A percentile compares a stretch with the other conserved stretches of the same genome.
Conservation (phyloP, 179 eudicot genomes). For the Silene vulgaris region DNA sequence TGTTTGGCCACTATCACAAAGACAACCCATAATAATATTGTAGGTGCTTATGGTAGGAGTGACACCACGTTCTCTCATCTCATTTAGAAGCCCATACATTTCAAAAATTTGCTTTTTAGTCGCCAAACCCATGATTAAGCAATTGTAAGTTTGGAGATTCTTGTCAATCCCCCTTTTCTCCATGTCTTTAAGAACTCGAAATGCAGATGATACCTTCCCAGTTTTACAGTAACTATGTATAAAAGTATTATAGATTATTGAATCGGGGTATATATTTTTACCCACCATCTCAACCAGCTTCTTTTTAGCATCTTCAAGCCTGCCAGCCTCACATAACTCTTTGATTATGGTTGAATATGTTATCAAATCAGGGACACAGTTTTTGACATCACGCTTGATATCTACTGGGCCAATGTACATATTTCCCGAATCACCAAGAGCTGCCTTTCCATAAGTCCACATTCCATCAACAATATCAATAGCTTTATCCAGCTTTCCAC, state of each 20-base stretch:
- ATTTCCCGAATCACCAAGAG: conserved; percentile 56
- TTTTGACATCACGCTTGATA: conserved; percentile 30
- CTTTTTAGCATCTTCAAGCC: conserved; percentile 81
- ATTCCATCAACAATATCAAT: conserved; percentile 64
- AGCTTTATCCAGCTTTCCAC: conserved; percentile 78
- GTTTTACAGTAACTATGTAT: conserved; percentile 51
- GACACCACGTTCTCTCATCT: conserved; percentile 80
- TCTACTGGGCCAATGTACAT: conserved; percentile 41
- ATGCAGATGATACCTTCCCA: conserved; percentile 81
- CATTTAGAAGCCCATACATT: conserved; percentile 80
- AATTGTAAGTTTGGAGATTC: conserved; percentile 75
- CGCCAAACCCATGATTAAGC: conserved; percentile 63
- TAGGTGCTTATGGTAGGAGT: conserved; percentile 64
- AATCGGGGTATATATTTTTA: conserved; percentile 64
- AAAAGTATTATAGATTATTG: conserved; percentile 57
- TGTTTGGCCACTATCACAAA: conserved; percentile 61
- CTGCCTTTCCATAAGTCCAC: conserved; percentile 83
- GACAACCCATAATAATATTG: conserved; percentile 52
- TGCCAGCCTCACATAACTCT: conserved; percentile 66
- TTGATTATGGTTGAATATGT: conserved; percentile 79
- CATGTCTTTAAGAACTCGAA: conserved; percentile 96
- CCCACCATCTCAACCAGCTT: conserved; percentile 78
- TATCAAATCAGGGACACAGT: conserved; percentile 69
- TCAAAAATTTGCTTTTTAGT: conserved; percentile 71
- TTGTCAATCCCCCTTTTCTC: conserved; percentile 71